phyloP scores from a whole-genome alignment of 2,329 filamentous ascomycete genomes.

The Hyphodiscus sp. region DNA sequence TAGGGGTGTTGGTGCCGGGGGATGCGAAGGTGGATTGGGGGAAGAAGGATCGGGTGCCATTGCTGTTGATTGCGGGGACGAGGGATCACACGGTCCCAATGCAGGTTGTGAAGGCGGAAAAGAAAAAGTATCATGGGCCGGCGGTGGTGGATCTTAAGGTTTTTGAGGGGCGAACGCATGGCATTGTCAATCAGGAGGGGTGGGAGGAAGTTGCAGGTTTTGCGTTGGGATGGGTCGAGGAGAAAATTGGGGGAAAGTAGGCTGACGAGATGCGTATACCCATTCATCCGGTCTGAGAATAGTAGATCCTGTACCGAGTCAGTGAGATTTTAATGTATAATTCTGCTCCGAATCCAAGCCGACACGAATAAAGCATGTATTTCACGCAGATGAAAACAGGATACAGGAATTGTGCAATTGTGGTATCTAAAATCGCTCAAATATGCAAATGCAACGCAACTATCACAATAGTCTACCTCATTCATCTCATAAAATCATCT shows the following conservation, averaged over 20 bases:
- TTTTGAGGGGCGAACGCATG: slow-evolving; percentile 17
- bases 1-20: slow-evolving; percentile 1
- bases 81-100: slow-evolving; percentile 19
- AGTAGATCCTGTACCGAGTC: no score
- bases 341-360: no score
- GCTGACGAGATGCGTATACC: no score
- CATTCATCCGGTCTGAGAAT: no score
- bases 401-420: neutral
- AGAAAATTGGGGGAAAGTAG: no score
- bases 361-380: no score
- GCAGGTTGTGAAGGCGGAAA: slow-evolving; percentile 15
- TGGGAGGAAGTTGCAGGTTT: slow-evolving; percentile 37
- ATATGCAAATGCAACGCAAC: neutral
- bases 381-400: no score
- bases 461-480: neutral
- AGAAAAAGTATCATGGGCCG: slow-evolving; percentile 12
- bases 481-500: neutral
- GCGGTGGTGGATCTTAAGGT: slow-evolving; percentile 16
- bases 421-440: neutral
- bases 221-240: neutral
- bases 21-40: slow-evolving; percentile 5
- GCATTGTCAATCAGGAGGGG: slow-evolving; percentile 17
- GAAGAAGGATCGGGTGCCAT: slow-evolving; percentile 7
- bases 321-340: no score
- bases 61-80: slow-evolving; percentile 16